These are phyloP conservation scores for Cyberlindnera maclurae DNA, from an alignment of 805 yeast genomes.

Conservation along the genomic window DNA sequence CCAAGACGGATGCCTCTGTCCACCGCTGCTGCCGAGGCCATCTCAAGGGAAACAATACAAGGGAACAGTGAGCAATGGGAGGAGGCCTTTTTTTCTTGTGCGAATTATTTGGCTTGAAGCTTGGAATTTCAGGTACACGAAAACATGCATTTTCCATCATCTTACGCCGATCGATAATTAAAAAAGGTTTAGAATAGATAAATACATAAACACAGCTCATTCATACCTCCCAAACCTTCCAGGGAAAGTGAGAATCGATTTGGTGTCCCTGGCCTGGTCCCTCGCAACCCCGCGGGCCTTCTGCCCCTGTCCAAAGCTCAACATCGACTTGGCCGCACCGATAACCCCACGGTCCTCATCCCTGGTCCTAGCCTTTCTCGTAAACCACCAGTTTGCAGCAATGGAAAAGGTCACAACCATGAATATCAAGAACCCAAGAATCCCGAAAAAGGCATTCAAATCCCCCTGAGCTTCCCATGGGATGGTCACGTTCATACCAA, in stretches of 20 bases:
- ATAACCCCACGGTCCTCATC: conserved; percentile 12
- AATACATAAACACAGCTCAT: conserved; percentile 1
- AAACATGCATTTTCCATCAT: no score
- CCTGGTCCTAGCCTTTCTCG: conserved; percentile 25
- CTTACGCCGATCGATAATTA: no score
- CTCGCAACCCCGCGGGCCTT: conserved; percentile 11
- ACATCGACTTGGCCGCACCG: conserved; percentile 25
- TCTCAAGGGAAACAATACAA: neutral
- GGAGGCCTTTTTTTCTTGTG: no score
- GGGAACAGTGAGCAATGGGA: no score
- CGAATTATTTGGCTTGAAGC: no score
- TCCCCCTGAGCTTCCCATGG: conserved; percentile 55
- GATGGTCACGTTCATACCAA: conserved; percentile 90
- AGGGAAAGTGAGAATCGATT: conserved; percentile 23
- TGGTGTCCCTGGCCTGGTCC: conserved; percentile 19
- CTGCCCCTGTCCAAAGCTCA: conserved; percentile 18
- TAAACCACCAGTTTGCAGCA: conserved; percentile 36
- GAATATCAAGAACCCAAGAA: conserved; percentile 44
- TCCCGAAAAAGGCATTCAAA: conserved; percentile 64
- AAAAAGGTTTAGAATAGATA: no score
- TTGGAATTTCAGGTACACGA: no score
- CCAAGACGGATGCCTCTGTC: conserved; percentile 13
- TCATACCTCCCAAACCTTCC: conserved; percentile 22
- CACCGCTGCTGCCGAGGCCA: conserved; percentile 7
- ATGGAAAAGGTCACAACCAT: conserved; percentile 33